These are phyloP conservation scores for Penicillium taxi DNA, from an alignment of 495 filamentous ascomycete genomes.

Conservation along the genomic window DNA sequence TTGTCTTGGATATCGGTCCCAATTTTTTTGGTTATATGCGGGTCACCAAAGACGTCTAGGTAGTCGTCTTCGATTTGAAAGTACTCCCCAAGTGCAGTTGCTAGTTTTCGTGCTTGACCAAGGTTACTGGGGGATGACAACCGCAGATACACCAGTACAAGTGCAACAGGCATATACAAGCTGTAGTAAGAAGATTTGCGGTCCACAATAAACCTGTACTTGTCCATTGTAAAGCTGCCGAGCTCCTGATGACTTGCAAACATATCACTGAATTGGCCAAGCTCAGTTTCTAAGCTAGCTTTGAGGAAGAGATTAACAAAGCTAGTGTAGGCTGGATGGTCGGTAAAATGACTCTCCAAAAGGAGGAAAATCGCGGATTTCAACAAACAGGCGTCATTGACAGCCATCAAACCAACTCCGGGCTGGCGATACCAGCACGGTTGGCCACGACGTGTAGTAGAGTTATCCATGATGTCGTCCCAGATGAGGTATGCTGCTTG, in stretches of 20 bases:
- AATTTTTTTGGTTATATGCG: conserved; percentile 84
- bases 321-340: conserved; percentile 65
- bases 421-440: conserved; percentile 82
- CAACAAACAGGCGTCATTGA: conserved; percentile 88
- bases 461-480: conserved; percentile 82
- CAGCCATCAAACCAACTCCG: conserved; percentile 76
- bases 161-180: conserved; percentile 85
- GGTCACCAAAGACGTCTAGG: conserved; percentile 82
- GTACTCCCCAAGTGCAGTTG: conserved; percentile 60
- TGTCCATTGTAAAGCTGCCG: conserved; percentile 57
- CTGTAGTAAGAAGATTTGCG: conserved; percentile 95
- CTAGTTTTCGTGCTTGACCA: no score
- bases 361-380: conserved; percentile 69
- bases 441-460: conserved; percentile 70
- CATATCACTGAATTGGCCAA: conserved; percentile 71
- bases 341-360: conserved; percentile 71
- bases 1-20: conserved; percentile 92
- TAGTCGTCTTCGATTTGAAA: conserved; percentile 93
- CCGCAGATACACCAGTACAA: conserved; percentile 65
- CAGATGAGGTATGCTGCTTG: conserved; percentile 86
- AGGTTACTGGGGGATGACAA: no score
- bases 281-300: conserved; percentile 69
- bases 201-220: conserved; percentile 81
- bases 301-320: conserved; percentile 83
- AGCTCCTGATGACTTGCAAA: not conserved